These are phyloP conservation scores for Amesomyces nigricolor DNA, from an alignment of 2,329 filamentous ascomycete genomes.

Conservation along the genomic window DNA sequence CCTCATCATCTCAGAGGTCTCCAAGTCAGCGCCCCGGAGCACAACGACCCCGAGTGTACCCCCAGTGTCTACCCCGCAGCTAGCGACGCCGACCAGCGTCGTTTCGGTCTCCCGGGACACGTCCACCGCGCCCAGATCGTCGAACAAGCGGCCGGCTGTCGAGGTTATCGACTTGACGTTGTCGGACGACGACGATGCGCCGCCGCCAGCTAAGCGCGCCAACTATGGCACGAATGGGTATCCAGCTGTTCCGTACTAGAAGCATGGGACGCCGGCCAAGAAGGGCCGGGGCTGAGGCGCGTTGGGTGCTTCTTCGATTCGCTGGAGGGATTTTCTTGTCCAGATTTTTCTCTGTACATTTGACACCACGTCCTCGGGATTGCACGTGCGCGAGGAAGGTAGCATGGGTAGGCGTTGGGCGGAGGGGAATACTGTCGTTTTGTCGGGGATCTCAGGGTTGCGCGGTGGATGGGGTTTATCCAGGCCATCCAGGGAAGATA, in stretches of 20 bases:
- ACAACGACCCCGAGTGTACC: slow-evolving; percentile 33
- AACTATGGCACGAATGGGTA: slow-evolving; percentile 22
- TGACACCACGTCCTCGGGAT: too few species aligned
- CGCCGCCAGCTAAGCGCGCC: slow-evolving; percentile 46
- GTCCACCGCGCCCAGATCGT: slow-evolving; percentile 35
- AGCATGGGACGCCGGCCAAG: not conserved
- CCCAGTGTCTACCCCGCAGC: slow-evolving; percentile 10
- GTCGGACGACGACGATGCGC: slow-evolving; percentile 49
- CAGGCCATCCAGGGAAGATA: too few species aligned
- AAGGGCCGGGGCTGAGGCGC: not conserved
- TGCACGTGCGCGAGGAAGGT: too few species aligned
- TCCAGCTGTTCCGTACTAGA: slow-evolving; percentile 7
- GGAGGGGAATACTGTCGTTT: not conserved
- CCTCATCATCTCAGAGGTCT: slow-evolving; percentile 43
- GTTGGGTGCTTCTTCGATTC: not conserved
- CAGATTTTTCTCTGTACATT: too few species aligned
- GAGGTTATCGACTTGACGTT: slow-evolving; percentile 56
- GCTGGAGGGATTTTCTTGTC: too few species aligned
- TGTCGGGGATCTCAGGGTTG: not conserved
- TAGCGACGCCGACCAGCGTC: slow-evolving; percentile 30
- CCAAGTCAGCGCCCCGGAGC: slow-evolving; percentile 31
- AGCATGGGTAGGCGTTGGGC: too few species aligned
- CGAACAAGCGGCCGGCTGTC: slow-evolving; percentile 43
- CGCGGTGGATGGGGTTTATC: not conserved
- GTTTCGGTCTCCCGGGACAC: slow-evolving; percentile 31